Conservation (phyloP, 768 basidiomycete species). For the Amanita pallidorosea region DNA sequence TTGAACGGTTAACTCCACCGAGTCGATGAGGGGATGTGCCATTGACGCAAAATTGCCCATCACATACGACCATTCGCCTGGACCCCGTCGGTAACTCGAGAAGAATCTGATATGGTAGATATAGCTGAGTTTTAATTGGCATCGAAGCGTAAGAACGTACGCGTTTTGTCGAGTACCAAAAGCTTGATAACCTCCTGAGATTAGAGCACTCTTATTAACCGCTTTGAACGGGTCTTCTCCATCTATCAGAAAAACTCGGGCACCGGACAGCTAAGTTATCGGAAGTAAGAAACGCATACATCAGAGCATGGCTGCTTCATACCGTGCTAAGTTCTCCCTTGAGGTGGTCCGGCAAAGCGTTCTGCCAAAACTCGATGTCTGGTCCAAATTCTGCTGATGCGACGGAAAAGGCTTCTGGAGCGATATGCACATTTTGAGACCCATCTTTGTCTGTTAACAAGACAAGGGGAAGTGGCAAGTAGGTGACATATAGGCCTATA, state of each 20-base stretch:
- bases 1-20: slow-evolving; percentile 35
- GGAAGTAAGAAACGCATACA: not conserved
- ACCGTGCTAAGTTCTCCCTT: slow-evolving; percentile 38
- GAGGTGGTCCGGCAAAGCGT: slow-evolving; percentile 32
- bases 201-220: slow-evolving; percentile 38
- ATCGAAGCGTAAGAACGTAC: slow-evolving; percentile 16
- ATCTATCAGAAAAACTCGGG: slow-evolving; percentile 44
- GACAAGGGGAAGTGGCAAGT: slow-evolving; percentile 37
- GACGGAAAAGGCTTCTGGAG: slow-evolving; percentile 41
- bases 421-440: slow-evolving; percentile 37
- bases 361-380: slow-evolving; percentile 44
- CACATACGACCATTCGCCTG: slow-evolving; percentile 28
- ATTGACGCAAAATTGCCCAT: slow-evolving; percentile 49
- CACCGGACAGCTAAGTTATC: slow-evolving; percentile 29
- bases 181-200: slow-evolving; percentile 41
- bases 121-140: not conserved
- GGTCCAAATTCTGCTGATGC: slow-evolving; percentile 40
- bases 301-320: slow-evolving; percentile 5
- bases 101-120: slow-evolving; percentile 26
- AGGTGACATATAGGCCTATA: slow-evolving; percentile 33
- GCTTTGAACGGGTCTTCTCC: slow-evolving; percentile 37
- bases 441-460: slow-evolving; percentile 34
- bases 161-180: slow-evolving; percentile 39
- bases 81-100: slow-evolving; percentile 28
- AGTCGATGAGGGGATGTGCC: slow-evolving; percentile 39